Conservation (phyloP, 164 flowering plant species). For the Aristolochia contorta region DNA sequence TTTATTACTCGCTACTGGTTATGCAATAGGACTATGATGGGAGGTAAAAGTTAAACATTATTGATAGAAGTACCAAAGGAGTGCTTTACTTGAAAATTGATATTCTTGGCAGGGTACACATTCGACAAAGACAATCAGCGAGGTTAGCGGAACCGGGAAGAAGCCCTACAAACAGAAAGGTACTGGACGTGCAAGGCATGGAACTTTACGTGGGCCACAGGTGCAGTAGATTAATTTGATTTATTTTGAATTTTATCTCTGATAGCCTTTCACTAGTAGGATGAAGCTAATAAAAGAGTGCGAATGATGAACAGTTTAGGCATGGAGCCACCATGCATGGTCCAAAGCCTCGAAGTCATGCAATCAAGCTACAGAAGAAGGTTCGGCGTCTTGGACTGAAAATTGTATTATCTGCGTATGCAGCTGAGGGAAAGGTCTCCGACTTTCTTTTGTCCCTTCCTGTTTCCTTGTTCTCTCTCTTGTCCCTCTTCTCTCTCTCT, state of each 20-base stretch:
- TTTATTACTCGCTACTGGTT: no score
- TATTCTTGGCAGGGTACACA: constrained; percentile 63
- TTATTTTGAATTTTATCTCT: not conserved
- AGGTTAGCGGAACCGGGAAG: constrained; percentile 90
- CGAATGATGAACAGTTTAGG: constrained; percentile 48
- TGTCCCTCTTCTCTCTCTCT: not conserved
- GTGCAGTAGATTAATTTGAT: constrained; percentile 22
- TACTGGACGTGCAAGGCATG: constrained; percentile 87
- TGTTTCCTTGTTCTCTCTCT: no score
- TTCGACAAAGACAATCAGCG: constrained; percentile 94
- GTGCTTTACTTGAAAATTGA: not conserved
- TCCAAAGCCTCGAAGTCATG: constrained; percentile 96
- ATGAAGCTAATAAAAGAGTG: not conserved
- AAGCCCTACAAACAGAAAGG: constrained; percentile 90
- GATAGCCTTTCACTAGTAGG: not conserved
- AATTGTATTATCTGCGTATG: constrained; percentile 82
- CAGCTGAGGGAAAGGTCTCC: constrained; percentile 83
- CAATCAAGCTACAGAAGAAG: constrained; percentile 81
- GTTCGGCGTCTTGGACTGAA: constrained; percentile 89
- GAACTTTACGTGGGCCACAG: constrained; percentile 91
- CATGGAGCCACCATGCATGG: constrained; percentile 90
- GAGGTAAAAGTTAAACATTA: not conserved
- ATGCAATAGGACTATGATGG: not conserved
- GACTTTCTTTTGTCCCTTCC: no score
- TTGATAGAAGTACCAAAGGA: not conserved